Evolutionary conservation across 208 protist genomes (phyloP), one percentile per base, ranked within the genome.

Genomic region (Blechomonas ayalai): DNA sequence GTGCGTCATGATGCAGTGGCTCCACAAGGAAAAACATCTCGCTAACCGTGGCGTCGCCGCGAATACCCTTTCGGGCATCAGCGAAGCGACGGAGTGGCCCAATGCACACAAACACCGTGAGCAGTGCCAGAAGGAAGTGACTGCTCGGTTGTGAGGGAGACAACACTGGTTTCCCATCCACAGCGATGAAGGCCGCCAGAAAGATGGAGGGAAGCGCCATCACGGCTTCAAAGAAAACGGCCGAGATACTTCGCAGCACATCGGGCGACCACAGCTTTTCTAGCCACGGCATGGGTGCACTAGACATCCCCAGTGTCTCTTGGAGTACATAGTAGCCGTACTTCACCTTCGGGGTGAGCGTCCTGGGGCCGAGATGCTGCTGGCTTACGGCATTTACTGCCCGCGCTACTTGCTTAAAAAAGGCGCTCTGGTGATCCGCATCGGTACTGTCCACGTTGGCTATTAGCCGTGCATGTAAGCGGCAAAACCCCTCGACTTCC

Each of bases 261-360:
- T 73, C 54, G 23, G 40, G 41, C 36, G 58, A 63, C 12, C 12
- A 24, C 29, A 67, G 50, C 10, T 59, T 59, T 39, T 78, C 63
- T 18, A 88, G 52, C 59, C 72, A 78, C 34, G 66, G 59, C 70
- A 88, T 82, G 3, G 69, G 74, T 23, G 62, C 53, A 26, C 67
- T 62, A 23, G 70, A 50, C 13, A 80, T 45, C 19, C 52, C 61
- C 46, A 83, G 68, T 18, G 59, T 66, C 36, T 89, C 80, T 40
- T 89, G 80, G 20, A 89, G 45, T 1, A 89, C 60, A 40, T 80
- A 89, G 41, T 80, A 75, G 47, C 60, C 56, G 43, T 89, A 89
- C 60, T 84, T 89, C 16, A 65, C 59, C 15, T 64, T 36, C 16
- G 75, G 61, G 7, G 68, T 80, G 13, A 84, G 61, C 20, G 47